Percentiles rank a stretch among this genome's conserved stretches.
phyloP scores from a whole-genome alignment of 177 flowering plant genomes.

The Vitis hybrid region DNA sequence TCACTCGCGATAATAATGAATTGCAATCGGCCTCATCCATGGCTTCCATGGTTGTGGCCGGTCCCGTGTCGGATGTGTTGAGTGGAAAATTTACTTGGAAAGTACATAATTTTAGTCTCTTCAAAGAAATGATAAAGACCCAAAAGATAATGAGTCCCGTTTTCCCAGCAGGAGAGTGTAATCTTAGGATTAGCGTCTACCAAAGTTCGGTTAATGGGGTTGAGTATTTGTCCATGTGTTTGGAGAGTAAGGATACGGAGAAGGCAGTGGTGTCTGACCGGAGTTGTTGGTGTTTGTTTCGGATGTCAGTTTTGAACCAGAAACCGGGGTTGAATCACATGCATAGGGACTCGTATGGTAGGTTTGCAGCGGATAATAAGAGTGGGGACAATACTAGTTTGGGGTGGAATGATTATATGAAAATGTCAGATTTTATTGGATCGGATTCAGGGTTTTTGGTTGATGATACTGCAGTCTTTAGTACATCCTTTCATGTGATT shows the following conservation, averaged over 20 bases:
- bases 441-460: conserved; percentile 71
- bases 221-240: conserved; percentile 89
- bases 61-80: conserved; percentile 62
- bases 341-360: conserved; percentile 92
- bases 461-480: conserved; percentile 90
- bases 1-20: conserved; percentile 61
- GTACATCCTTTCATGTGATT: conserved; percentile 88
- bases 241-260: conserved; percentile 97
- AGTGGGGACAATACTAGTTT: conserved; percentile 93
- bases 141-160: conserved; percentile 98
- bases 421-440: conserved; percentile 83
- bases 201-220: conserved; percentile 87
- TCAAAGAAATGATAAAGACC: conserved; percentile 93
- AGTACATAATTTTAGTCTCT: conserved; percentile 87
- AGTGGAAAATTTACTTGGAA: conserved; percentile 97
- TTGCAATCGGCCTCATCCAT: conserved; percentile 31
- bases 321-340: conserved; percentile 79
- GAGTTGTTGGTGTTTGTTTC: conserved; percentile 97
- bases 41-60: conserved; percentile 29
- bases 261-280: conserved; percentile 62
- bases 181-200: conserved; percentile 89
- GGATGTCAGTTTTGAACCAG: conserved; percentile 95
- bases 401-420: conserved; percentile 99
- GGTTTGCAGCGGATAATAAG: conserved; percentile 92
- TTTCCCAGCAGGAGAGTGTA: conserved; percentile 93